Evolutionary conservation across 805 yeast species (phyloP).

Genomic region (Saturnispora quitensis): DNA sequence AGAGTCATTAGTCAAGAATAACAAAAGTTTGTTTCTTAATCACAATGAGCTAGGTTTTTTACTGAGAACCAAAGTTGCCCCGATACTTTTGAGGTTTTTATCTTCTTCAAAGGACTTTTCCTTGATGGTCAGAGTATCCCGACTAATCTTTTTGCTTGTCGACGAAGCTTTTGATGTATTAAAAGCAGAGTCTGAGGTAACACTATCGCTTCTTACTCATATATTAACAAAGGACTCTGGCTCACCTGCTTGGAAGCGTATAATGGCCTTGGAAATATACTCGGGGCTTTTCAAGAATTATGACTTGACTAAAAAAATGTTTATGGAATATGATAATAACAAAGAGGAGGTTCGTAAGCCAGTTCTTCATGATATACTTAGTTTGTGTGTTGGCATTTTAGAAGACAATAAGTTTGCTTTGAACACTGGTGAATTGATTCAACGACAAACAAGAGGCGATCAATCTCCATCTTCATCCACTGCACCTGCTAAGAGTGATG

Average conservation of each 20-base stretch:
- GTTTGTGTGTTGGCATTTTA: constrained; percentile 31
- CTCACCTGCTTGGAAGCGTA: constrained; percentile 62
- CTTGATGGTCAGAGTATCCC: constrained; percentile 61
- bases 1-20: constrained; percentile 67
- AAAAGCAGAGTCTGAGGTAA: constrained; percentile 73
- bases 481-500: background rate
- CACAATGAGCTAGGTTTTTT: constrained; percentile 61
- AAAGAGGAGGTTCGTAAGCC: constrained; percentile 44
- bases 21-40: constrained; percentile 41
- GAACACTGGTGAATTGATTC: constrained; percentile 28
- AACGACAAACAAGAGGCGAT: constrained; percentile 17
- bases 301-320: constrained; percentile 41
- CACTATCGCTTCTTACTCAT: constrained; percentile 67
- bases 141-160: constrained; percentile 58
- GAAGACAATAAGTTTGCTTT: constrained; percentile 27
- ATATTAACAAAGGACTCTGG: constrained; percentile 50
- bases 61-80: constrained; percentile 61
- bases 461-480: constrained; percentile 7
- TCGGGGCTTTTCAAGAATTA: constrained; percentile 51
- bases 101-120: constrained; percentile 54
- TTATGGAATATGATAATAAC: constrained; percentile 50
- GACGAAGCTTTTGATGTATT: constrained; percentile 52
- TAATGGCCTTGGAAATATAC: constrained; percentile 65
- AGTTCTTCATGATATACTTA: constrained; percentile 48
- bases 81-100: constrained; percentile 61